Percentiles rank a stretch among this genome's conserved stretches.
phyloP scores from a whole-genome alignment of 2,329 filamentous ascomycete genomes.

The Juglanconis juglandina region DNA sequence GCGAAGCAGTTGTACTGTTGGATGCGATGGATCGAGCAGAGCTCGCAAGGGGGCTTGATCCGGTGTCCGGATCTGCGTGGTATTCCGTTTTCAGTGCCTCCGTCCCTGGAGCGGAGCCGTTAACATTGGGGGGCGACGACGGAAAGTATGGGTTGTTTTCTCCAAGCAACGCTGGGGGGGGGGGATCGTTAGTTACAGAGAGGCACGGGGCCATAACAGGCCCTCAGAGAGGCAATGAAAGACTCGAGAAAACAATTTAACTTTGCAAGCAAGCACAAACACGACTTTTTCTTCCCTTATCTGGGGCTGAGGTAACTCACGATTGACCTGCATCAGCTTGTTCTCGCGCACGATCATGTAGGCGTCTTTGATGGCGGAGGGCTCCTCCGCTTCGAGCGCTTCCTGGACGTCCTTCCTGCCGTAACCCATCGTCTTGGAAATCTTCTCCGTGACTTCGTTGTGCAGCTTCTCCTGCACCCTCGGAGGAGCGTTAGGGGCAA shows the following conservation, averaged over 20 bases:
- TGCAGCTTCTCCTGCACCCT: constrained; percentile 87
- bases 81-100: constrained; percentile 29
- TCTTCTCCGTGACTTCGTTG: constrained; percentile 87
- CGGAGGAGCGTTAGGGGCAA: constrained; percentile 74
- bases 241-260: background rate
- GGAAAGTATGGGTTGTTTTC: constrained; percentile 41
- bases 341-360: constrained; percentile 98
- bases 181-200: constrained; percentile 24
- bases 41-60: constrained; percentile 50
- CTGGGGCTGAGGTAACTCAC: constrained; percentile 52
- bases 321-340: constrained; percentile 92
- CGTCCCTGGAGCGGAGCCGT: constrained; percentile 54
- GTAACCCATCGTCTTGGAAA: constrained; percentile 98
- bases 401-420: constrained; percentile 93
- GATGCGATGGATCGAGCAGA: constrained; percentile 54
- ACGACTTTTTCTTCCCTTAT: background rate
- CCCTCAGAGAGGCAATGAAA: background rate
- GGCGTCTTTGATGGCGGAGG: constrained; percentile 96
- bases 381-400: constrained; percentile 84
- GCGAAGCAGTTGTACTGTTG: constrained; percentile 42
- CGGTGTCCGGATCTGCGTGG: constrained; percentile 29
- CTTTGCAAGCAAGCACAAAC: background rate
- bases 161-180: constrained; percentile 44
- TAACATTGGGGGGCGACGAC: constrained; percentile 44
- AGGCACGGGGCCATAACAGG: background rate